Evolutionary conservation across 768 basidiomycete genomes (phyloP), one percentile per base, ranked within the genome.

Genomic region (Tylopilus rubrobrunneus): DNA sequence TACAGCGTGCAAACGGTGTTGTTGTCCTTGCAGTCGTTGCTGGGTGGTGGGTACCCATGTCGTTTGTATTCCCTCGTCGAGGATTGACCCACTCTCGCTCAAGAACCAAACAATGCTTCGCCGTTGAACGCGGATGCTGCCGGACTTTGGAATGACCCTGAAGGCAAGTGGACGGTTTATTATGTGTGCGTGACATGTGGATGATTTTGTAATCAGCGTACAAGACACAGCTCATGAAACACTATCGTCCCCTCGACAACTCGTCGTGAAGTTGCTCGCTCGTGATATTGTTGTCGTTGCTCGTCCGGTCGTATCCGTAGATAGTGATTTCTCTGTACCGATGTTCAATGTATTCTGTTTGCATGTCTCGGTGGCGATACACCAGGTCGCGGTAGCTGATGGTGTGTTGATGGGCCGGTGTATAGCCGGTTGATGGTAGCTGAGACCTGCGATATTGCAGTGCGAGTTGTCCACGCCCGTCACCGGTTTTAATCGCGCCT

Each of bases 71-170:
- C 15, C 48, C 19, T 52, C 34, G 27, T 29, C 12, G 17, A 49
- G 5, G 40, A 49, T 19, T 51, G 28, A 54, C 37, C 1, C 34
- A 39, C 39, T 21, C 49, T 39, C 52, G 28, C 45, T 33, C 62
- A 14, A 92, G 92, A 96, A 70, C 93, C 92, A 27, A 95, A 96
- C 76, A 95, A 94, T 67, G 88, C 87, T 15, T 94, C 92, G 7
- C 93, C 93, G 7, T 73, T 96, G 53, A 95, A 95, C 67, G 76
- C 85, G 7, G 92, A 95, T 59, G 93, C 93, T 2, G 89, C 92
- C 4, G 77, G 78, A 17, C 73, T 93, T 21, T 96, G 93, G 93
- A 79, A 76, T 57, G 77, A 79, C 36, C 78, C 83, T n/a, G 81
- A 81, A 57, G 82, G 88, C 85, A 65, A 40, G 78, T 58, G 33